Evolutionary conservation across 257 asterid genomes (phyloP).

Genomic region (Pogostemon cablin): DNA sequence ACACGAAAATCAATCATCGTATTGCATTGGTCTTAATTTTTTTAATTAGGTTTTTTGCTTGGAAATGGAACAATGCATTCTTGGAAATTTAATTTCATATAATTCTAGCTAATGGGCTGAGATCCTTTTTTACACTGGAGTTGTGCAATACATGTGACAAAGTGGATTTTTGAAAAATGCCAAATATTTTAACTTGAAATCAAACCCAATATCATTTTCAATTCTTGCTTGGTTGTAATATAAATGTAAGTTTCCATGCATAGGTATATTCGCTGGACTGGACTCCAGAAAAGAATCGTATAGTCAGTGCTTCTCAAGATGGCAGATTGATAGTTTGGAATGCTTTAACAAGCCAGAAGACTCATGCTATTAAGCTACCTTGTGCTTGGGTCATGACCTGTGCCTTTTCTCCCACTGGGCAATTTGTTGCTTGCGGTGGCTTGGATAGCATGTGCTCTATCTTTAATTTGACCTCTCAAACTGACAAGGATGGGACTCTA

Average conservation of each 20-base stretch:
- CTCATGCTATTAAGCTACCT: conserved; percentile 91
- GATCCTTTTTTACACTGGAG: background rate
- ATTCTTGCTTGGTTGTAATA: conserved; percentile 15
- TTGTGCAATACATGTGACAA: background rate
- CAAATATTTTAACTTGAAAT: conserved; percentile 15
- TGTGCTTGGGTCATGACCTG: conserved; percentile 99
- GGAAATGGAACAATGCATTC: background rate
- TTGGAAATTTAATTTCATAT: conserved; percentile 5
- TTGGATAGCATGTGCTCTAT: conserved; percentile 94
- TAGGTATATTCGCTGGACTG: conserved; percentile 97
- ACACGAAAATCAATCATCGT: background rate
- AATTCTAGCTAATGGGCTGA: background rate
- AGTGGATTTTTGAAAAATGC: conserved; percentile 9
- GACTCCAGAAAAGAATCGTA: conserved; percentile 95
- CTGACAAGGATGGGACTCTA: conserved; percentile 81
- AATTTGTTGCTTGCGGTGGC: conserved; percentile 97
- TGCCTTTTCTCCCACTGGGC: conserved; percentile 94
- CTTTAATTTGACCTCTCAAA: conserved; percentile 83
- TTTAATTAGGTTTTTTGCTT: background rate
- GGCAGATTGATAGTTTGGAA: conserved; percentile 98
- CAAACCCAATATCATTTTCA: background rate
- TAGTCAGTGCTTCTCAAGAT: conserved; percentile 98
- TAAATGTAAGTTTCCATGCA: background rate
- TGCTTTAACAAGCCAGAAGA: conserved; percentile 98
- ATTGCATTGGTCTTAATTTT: background rate